phyloP scores from a whole-genome alignment of 495 filamentous ascomycete species.

The Trichoderma parareesei region DNA sequence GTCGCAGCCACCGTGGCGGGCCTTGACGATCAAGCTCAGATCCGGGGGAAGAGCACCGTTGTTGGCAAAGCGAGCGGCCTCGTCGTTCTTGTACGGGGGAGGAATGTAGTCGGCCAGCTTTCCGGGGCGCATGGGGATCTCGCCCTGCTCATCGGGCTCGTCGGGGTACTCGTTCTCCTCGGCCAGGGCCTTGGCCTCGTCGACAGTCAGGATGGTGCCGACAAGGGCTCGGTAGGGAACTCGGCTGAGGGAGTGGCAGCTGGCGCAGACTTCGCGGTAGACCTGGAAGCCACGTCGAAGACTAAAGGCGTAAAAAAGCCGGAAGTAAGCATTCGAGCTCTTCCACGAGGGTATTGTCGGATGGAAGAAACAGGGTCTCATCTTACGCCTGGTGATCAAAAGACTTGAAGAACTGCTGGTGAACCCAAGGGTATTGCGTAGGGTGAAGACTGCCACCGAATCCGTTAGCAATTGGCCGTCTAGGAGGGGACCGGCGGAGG shows the following conservation, averaged over 20 bases:
- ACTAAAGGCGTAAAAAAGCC: constrained; percentile 37
- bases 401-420: constrained; percentile 80
- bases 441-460: constrained; percentile 66
- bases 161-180: constrained; percentile 98
- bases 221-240: constrained; percentile 91
- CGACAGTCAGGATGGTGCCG: constrained; percentile 84
- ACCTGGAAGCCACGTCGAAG: constrained; percentile 99
- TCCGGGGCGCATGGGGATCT: constrained; percentile 95
- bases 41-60: constrained; percentile 96
- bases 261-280: constrained; percentile 96
- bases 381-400: constrained; percentile 95
- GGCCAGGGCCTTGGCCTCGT: constrained; percentile 93
- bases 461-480: constrained; percentile 23
- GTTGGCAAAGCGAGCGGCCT: constrained; percentile 96
- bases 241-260: constrained; percentile 92
- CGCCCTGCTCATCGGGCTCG: constrained; percentile 95
- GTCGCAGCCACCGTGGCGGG: constrained; percentile 92
- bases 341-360: background rate
- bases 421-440: constrained; percentile 91
- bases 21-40: constrained; percentile 97
- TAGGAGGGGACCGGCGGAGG: background rate
- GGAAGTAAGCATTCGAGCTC: constrained; percentile 8
- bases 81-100: constrained; percentile 93
- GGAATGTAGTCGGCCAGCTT: constrained; percentile 98
- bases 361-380: background rate